These are phyloP conservation scores for Coemansia sp. DNA, from an alignment of 192 early-diverging fungal species.

Conservation along the genomic window DNA sequence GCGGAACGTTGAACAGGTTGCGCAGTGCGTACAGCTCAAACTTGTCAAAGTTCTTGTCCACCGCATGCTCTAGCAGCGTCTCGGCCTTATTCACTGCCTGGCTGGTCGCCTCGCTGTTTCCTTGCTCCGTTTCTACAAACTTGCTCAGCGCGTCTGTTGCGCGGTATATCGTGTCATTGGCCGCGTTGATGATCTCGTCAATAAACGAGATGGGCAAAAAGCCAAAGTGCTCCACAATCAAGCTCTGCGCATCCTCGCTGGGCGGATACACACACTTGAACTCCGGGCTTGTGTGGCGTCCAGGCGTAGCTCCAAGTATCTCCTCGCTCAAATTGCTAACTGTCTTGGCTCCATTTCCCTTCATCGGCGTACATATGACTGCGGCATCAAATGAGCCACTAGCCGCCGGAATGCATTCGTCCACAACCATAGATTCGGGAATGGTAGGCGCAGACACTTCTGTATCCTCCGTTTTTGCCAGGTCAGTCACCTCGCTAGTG, in stretches of 20 bases:
- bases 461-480: not conserved
- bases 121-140: conserved; percentile 67
- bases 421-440: conserved; percentile 3
- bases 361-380: conserved; percentile 20
- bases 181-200: conserved; percentile 79
- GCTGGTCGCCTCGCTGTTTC: conserved; percentile 50
- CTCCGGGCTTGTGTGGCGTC: conserved; percentile 30
- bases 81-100: conserved; percentile 74
- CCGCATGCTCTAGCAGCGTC: conserved; percentile 75
- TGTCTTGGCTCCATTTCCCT: conserved; percentile 7
- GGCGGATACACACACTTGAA: conserved; percentile 56
- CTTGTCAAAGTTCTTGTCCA: conserved; percentile 84
- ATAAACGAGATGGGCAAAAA: conserved; percentile 80
- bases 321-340: conserved; percentile 22
- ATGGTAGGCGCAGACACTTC: conserved; percentile 8
- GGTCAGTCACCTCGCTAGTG: not conserved
- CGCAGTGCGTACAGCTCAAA: conserved; percentile 79
- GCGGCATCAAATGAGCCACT: conserved; percentile 8
- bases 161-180: conserved; percentile 75
- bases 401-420: not conserved
- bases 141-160: conserved; percentile 70
- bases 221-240: conserved; percentile 80
- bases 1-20: conserved; percentile 75
- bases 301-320: conserved; percentile 47
- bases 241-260: conserved; percentile 44